Conservation (phyloP, 2,329 filamentous ascomycete species). For the Lomentospora prolificans region DNA sequence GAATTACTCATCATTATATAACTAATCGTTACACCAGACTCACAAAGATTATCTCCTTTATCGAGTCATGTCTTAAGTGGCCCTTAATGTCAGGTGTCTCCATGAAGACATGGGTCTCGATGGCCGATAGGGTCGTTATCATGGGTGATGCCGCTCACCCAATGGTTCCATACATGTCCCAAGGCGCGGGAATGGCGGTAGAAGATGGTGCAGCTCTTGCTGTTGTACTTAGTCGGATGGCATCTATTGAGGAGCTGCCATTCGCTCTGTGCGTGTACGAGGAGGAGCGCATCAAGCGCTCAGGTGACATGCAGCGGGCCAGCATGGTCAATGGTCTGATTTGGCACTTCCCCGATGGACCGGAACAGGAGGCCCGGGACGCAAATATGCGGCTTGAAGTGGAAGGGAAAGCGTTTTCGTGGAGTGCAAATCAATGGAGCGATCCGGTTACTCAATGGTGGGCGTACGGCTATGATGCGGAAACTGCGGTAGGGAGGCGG, state of each 20-base stretch:
- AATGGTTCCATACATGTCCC: constrained; percentile 33
- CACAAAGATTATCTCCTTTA: constrained; percentile 23
- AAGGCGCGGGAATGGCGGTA: constrained; percentile 33
- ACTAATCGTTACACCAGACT: constrained; percentile 16
- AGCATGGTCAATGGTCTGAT: constrained; percentile 34
- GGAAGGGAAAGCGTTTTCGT: constrained; percentile 22
- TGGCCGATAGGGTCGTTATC: constrained; percentile 21
- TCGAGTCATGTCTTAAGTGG: constrained; percentile 24
- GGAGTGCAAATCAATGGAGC: constrained; percentile 38
- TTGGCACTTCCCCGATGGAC: constrained; percentile 36
- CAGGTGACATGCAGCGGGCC: constrained; percentile 30
- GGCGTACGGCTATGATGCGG: constrained; percentile 39
- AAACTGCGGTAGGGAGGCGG: constrained; percentile 22
- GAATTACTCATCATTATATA: not conserved
- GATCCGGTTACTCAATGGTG: constrained; percentile 34
- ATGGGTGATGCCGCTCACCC: constrained; percentile 32
- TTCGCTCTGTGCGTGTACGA: constrained; percentile 27
- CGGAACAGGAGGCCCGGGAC: constrained; percentile 30
- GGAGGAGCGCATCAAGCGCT: constrained; percentile 21
- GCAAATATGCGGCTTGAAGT: constrained; percentile 29
- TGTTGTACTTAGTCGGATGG: constrained; percentile 19
- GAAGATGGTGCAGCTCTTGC: constrained; percentile 31
- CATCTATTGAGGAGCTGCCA: constrained; percentile 16
- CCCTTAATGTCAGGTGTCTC: constrained; percentile 18
- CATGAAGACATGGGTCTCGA: constrained; percentile 20